These are phyloP conservation scores for Brettanomyces anomalus DNA, from an alignment of 805 yeast genomes.

Conservation along the genomic window DNA sequence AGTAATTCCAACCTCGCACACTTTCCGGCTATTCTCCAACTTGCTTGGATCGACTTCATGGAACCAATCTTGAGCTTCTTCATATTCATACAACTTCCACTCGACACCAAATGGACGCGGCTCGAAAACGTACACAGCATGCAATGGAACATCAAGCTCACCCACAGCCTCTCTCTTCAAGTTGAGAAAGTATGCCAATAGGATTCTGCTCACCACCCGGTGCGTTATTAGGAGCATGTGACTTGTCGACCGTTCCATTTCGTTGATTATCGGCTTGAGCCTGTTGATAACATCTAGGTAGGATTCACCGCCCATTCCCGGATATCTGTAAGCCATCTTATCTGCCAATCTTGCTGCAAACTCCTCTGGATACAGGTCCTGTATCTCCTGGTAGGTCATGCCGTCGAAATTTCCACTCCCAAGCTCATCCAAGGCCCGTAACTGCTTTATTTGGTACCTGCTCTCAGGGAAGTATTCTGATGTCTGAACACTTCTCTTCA, in stretches of 20 bases:
- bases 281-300: constrained; percentile 90
- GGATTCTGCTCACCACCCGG: constrained; percentile 81
- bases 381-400: constrained; percentile 84
- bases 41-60: constrained; percentile 41
- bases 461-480: constrained; percentile 69
- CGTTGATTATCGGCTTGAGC: constrained; percentile 82
- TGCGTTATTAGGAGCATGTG: constrained; percentile 80
- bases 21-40: constrained; percentile 46
- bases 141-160: constrained; percentile 87
- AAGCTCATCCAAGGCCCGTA: constrained; percentile 88
- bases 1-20: constrained; percentile 63
- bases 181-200: constrained; percentile 84
- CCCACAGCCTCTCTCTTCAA: constrained; percentile 72
- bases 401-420: constrained; percentile 94
- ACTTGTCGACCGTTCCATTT: constrained; percentile 84
- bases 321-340: constrained; percentile 82
- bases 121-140: constrained; percentile 82
- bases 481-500: constrained; percentile 69
- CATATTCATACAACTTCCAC: constrained; percentile 83
- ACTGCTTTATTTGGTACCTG: constrained; percentile 68
- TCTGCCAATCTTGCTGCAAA: constrained; percentile 66
- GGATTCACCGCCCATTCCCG: constrained; percentile 96
- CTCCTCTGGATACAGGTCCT: constrained; percentile 62
- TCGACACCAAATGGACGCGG: constrained; percentile 95
- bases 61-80: constrained; percentile 73